Base-by-base conservation (phyloP, 345 rosid genomes). In the Crucihimalaya himalaica region DNA sequence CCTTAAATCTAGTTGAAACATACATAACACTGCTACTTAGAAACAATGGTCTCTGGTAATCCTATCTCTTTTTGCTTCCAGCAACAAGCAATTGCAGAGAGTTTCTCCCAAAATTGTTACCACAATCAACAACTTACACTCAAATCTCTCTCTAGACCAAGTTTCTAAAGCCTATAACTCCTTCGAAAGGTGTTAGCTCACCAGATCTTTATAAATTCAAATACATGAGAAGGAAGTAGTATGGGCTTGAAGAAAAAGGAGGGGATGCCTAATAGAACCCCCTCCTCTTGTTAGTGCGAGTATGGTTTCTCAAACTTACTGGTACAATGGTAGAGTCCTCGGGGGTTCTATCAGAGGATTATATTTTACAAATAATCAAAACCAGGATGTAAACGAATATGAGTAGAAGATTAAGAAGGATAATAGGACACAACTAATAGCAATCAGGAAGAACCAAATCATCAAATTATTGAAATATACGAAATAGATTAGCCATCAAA, bases 291-390 rank as follows among this genome's bases (percentile, higher is more conserved):
- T 54, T 29, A 73, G 64, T 47, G 42, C 32, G 57, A 43, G 50
- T 34, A 34, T 47, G 51, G 8, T 50, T 74, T 74, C 54, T 48
- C 61, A 66, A 74, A 74, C 68, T 59, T 50, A 47, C 78, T 67
- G 54, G 42, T 29, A 48, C 50, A 56, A 73, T 2, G 29, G 19
- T 23, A 46, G 37, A 45, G 43, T 66, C 34, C 62, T 59, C 55
- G 8, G 56, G 27, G 58, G 43, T 47, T 66, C 34, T 50, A 66
- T 40, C 45, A 20, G 73, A 66, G 54, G 32, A 60, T 51, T 23
- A 69, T 34, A 59, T 23, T 61, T 61, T 53, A 61, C 70, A 64
- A 47, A 70, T 31, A 64, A 76, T 16, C 10, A 47, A 46, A 54
- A 20, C 11, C 55, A 77, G n/a, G 13, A 35, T 7, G 67, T 12